phyloP scores from a whole-genome alignment of 2,329 filamentous ascomycete species.

The Paraphoma sp. region DNA sequence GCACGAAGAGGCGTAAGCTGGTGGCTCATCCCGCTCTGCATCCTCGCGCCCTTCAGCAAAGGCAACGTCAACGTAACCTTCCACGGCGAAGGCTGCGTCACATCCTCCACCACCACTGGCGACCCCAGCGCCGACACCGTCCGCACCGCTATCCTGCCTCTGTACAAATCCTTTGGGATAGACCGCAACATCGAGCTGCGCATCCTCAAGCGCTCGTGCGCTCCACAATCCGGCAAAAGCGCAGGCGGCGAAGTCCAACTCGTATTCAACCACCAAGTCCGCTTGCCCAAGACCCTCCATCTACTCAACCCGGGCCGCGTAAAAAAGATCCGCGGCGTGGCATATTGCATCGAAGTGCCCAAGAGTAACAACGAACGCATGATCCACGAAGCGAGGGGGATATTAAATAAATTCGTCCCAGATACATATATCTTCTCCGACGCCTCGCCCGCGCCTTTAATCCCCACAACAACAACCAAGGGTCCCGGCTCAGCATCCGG shows the following conservation, averaged over 20 bases:
- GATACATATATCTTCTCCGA: conserved; percentile 90
- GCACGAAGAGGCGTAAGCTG: conserved; percentile 84
- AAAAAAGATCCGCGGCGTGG: conserved; percentile 88
- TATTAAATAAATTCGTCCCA: conserved; percentile 81
- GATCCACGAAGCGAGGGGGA: conserved; percentile 87
- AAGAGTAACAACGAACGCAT: conserved; percentile 93
- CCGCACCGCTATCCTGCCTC: conserved; percentile 86
- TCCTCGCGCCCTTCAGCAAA: conserved; percentile 93
- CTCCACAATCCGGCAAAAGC: conserved; percentile 76
- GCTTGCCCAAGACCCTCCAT: conserved; percentile 92
- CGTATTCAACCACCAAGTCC: conserved; percentile 89
- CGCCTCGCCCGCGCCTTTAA: conserved; percentile 64
- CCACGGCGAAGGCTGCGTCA: conserved; percentile 90
- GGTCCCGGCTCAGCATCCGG: conserved; percentile 36
- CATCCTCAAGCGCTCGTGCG: conserved; percentile 73
- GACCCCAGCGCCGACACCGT: conserved; percentile 94
- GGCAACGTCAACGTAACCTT: conserved; percentile 89
- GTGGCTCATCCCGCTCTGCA: conserved; percentile 86
- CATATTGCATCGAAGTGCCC: conserved; percentile 90
- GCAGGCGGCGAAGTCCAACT: conserved; percentile 94
- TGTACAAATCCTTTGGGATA: conserved; percentile 92
- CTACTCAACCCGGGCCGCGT: conserved; percentile 83
- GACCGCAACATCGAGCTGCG: conserved; percentile 83
- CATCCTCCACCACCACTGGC: conserved; percentile 79
- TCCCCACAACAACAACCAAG: conserved; percentile 76